Evolutionary conservation across 441 rosid species (phyloP), one percentile per base, ranked within the genome.

Genomic region (Adansonia gregorii): DNA sequence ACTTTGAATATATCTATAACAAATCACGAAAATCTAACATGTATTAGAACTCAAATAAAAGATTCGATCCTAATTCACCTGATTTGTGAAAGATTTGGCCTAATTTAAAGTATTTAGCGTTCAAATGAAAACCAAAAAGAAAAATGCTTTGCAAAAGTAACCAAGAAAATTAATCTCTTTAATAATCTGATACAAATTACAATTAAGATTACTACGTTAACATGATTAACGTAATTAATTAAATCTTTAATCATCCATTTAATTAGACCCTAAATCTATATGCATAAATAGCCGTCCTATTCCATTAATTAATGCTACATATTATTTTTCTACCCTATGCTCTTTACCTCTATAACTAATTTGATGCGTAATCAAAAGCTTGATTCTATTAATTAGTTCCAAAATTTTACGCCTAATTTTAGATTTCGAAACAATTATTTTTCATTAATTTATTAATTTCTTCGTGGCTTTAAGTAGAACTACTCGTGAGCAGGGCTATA

Each of bases 201-300:
- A 56, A 56, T 56, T 56, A 56, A 19, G 8, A 17, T 56, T 20
- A 1, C 2, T 7, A 56, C 19, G 10, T 7, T 19, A 17, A 22
- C 11, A 19, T 49, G 54, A 49, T 11, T 49, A 49, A 3, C 11
- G 54, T 49, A 3, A 0, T 56, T 55, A 19, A 56, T 19, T 19
- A 56, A 20, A 56, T 11, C 24, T 56, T 56, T 56, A 56, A 56
- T 27, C 24, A 6, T 9, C 27, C 61, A 19, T 56, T 27, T 6
- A 56, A 56, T 7, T 56, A 11, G 27, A 56, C 11, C 61, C 61
- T 19, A 56, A 19, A 10, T 17, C 22, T n/a, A 56, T 56, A 19
- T 19, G 61, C 24, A n/a, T 17, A 19, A 56, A 56, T 19, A 56
- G 61, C 61, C 61, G 61, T 19, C 61, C 61, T 56, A 56, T 56